Conservation (phyloP, 768 basidiomycete species). For the Hypsizygus marmoreus region DNA sequence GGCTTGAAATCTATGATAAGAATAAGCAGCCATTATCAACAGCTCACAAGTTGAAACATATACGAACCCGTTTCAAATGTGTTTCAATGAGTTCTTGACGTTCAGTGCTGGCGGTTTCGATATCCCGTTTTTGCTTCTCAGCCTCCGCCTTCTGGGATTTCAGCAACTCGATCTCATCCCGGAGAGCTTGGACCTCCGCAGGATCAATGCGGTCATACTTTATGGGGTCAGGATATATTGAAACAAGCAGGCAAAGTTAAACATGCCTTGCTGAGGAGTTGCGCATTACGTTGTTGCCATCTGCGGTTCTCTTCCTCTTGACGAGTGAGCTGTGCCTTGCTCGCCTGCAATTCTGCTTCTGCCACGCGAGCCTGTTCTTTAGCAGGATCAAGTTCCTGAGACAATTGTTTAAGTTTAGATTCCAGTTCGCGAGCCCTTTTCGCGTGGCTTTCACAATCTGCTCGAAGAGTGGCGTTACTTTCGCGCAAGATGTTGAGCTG, state of each 20-base stretch:
- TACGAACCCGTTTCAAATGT: constrained; percentile 32
- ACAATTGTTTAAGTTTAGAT: constrained; percentile 55
- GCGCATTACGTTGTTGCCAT: constrained; percentile 85
- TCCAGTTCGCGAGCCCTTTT: constrained; percentile 74
- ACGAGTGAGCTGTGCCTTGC: constrained; percentile 63
- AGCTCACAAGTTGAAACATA: not conserved
- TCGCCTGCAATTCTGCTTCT: constrained; percentile 75
- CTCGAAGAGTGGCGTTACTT: constrained; percentile 83
- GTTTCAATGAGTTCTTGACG: constrained; percentile 29
- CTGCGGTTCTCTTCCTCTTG: constrained; percentile 76
- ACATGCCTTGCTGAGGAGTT: constrained; percentile 76
- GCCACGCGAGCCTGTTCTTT: constrained; percentile 68
- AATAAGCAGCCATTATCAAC: not conserved
- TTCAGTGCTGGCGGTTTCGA: constrained; percentile 24
- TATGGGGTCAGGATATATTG: constrained; percentile 3
- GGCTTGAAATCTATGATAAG: constrained; percentile 35
- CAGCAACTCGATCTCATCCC: constrained; percentile 65
- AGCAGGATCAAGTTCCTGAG: constrained; percentile 69
- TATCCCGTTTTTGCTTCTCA: constrained; percentile 24
- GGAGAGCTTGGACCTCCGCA: constrained; percentile 76
- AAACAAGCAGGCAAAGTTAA: not conserved
- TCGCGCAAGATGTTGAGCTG: constrained; percentile 85
- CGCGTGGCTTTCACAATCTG: constrained; percentile 70
- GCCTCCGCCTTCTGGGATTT: constrained; percentile 42
- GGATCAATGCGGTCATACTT: constrained; percentile 91